These are phyloP conservation scores for Pachysandra terminalis DNA, from an alignment of 164 flowering plant species.

Conservation along the genomic window DNA sequence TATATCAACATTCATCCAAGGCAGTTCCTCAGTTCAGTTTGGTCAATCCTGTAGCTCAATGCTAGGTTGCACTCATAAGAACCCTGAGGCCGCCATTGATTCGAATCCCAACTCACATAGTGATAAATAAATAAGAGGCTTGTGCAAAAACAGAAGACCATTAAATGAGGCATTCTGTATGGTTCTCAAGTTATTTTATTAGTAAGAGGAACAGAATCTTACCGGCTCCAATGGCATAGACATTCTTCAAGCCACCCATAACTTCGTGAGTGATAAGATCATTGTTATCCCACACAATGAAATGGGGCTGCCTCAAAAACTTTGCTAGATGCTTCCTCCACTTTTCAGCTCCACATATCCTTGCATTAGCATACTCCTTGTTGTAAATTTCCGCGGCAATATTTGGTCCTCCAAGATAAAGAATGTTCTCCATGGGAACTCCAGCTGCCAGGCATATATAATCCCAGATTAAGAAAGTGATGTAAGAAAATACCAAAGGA, in stretches of 20 bases:
- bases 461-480: background rate
- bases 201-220: slow-evolving; percentile 7
- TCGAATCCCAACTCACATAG: background rate
- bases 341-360: slow-evolving; percentile 87
- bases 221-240: slow-evolving; percentile 91
- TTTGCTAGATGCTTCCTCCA: slow-evolving; percentile 87
- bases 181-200: background rate
- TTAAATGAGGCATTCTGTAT: background rate
- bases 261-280: slow-evolving; percentile 94
- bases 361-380: slow-evolving; percentile 93
- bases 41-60: background rate
- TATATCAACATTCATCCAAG: too few species aligned
- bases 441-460: slow-evolving; percentile 52
- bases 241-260: slow-evolving; percentile 86
- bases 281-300: slow-evolving; percentile 91
- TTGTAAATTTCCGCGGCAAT: slow-evolving; percentile 91
- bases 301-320: slow-evolving; percentile 86
- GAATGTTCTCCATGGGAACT: slow-evolving; percentile 75
- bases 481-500: background rate
- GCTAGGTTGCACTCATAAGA: background rate
- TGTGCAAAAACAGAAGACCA: background rate
- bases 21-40: background rate
- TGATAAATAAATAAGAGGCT: background rate
- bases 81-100: too few species aligned
- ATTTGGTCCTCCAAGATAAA: slow-evolving; percentile 94